Evolutionary conservation across 768 basidiomycete species (phyloP), one percentile per base, ranked within the genome.

Genomic region (Boletales sp.): DNA sequence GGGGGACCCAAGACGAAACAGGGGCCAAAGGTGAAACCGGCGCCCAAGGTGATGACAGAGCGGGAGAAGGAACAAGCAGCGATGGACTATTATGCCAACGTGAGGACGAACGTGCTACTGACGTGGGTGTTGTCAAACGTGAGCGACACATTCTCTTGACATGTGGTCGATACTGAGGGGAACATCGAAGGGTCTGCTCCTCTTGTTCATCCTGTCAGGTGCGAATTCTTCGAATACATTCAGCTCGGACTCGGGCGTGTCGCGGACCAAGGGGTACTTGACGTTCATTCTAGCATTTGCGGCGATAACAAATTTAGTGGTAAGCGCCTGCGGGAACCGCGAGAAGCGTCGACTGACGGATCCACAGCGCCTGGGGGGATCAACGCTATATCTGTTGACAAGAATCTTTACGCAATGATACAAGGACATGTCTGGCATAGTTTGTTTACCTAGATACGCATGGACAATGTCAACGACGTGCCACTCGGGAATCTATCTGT

Each of bases 101-200:
- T 94, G 47, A 73, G 91, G 55, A 92, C 90, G 8, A 92, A 93
- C 69, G 87, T 77, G 31, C 67, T 94, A 39, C 72, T 94, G 48
- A 72, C 78, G 4, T 94, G 92, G 92, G 88, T 89, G 4, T 61
- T 94, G 52, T 86, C 89, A 24, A 94, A 94, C 61, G 91, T 90
- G 57, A 56, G 78, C 62, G 47, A 14, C 15, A 15, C 2, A 14
- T 50, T 9, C 24, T 48, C 9, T 29, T 3, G 24, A 11, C 19
- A 14, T 6, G 36, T 34, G 3, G 10, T 14, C 21, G 21, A 21
- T n/a, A 27, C 38, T 43, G 21, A 42, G 35, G 15, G 17, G 42
- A 21, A 21, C 4, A 29, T 15, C 34, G 42, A 54, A 91, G 86
- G 86, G 84, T 2, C 58, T 90, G 39, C 74, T 93, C 12, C 69